These are phyloP conservation scores for Termitomyces sp. DNA, from an alignment of 768 basidiomycete species.

Conservation along the genomic window DNA sequence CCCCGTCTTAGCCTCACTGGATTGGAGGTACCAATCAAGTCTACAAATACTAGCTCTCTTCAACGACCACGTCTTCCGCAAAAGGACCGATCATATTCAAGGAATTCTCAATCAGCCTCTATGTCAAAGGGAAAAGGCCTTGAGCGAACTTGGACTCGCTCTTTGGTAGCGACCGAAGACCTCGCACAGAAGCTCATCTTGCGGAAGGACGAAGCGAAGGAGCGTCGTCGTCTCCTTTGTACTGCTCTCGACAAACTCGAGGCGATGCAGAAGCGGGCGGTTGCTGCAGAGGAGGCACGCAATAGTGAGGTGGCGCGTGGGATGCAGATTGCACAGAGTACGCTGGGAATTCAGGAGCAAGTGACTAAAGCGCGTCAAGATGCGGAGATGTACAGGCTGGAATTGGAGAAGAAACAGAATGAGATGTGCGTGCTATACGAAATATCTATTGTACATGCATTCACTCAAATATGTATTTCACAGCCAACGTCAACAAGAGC, in stretches of 20 bases:
- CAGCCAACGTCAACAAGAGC: conserved; percentile 21
- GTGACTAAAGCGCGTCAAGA: conserved; percentile 20
- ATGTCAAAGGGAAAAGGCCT: conserved; percentile 6
- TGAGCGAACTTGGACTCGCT: conserved; percentile 17
- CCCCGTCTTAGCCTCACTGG: background rate
- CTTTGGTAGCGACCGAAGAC: conserved; percentile 19
- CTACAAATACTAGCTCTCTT: background rate
- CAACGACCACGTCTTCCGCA: background rate
- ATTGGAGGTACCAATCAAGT: background rate
- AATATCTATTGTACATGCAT: background rate
- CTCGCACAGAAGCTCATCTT: conserved; percentile 21
- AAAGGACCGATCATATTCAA: conserved; percentile 1
- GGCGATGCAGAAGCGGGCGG: conserved; percentile 11
- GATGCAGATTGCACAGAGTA: conserved; percentile 19
- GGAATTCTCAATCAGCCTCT: conserved; percentile 1
- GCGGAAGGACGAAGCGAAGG: conserved; percentile 22
- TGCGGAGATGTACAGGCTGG: conserved; percentile 18
- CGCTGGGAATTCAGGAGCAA: conserved; percentile 24
- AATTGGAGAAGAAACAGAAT: conserved; percentile 18
- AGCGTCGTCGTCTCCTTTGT: conserved; percentile 22
- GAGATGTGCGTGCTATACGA: conserved; percentile 20
- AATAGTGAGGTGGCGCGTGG: conserved; percentile 16
- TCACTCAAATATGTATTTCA: background rate
- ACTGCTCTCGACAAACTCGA: conserved; percentile 23
- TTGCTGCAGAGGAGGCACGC: conserved; percentile 11